Base-by-base conservation (phyloP, 257 asterid genomes). In the Echites panduratus region DNA sequence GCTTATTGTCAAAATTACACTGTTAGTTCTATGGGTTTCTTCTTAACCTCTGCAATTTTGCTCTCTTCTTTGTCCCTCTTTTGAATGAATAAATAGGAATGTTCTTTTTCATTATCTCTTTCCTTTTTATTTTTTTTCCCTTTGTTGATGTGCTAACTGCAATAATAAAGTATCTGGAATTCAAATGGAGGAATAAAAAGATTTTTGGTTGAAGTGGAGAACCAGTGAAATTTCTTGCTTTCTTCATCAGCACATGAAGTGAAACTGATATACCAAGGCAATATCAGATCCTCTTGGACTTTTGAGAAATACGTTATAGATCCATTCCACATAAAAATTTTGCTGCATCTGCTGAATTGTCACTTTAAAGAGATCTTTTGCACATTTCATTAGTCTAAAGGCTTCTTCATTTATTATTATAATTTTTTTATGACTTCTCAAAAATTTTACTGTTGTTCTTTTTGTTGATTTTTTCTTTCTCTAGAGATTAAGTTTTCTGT, bases 171-270 rank as follows among this genome's bases (percentile, higher is more conserved):
- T 59, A 29, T 27, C 20, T 11, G 17, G 40, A 12, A 40, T 7
- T 12, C 32, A 72, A 22, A 56, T 19, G 47, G 76, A 72, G 19
- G 61, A 47, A 24, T 59, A 40, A 45, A 26, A 59, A 44, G 52
- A 48, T 22, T 73, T 52, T 62, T 16, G 35, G 29, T 16, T 62
- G 71, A 48, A 65, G 43, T 72, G n/a, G 76, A 63, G 26, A 32
- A 19, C 19, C 24, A 4, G 0, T 9, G 49, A 40, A 57, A 38
- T 64, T 38, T 64, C 69, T 38, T 20, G 3, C 29, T 64, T 41
- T 20, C 48, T 38, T n/a, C 45, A 20, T 17, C 26, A 7, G 45
- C 9, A 19, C 44, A 8, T 64, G 32, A 17, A 38, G 29, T 38
- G 49, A 38, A 62, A 62, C 5, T 38, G 20, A 4, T 64, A 17